phyloP scores from a whole-genome alignment of 495 filamentous ascomycete species.

The Endocarpon pusillum region DNA sequence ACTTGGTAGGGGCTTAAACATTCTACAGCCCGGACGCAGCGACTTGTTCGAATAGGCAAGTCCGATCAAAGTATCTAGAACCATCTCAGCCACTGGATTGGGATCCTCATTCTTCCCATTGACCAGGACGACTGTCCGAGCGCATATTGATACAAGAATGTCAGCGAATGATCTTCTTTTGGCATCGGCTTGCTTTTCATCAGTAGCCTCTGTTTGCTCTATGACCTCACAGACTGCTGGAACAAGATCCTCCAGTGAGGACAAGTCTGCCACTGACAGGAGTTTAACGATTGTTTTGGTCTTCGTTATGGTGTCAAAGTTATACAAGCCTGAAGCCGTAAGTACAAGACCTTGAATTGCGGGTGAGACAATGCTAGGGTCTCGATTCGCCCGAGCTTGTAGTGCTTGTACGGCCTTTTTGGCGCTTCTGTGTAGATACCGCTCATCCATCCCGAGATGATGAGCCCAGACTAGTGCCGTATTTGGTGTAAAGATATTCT shows the following conservation, averaged over 20 bases:
- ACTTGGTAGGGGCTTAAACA: too few relatives aligned
- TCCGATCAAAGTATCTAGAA: too few relatives aligned
- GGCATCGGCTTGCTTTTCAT: neutral
- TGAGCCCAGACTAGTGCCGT: slow-evolving; percentile 71
- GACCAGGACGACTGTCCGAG: too few relatives aligned
- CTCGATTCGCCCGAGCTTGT: slow-evolving; percentile 42
- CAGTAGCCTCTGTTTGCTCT: neutral
- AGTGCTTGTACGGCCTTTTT: slow-evolving; percentile 53
- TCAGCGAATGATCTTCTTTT: neutral
- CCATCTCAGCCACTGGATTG: too few relatives aligned
- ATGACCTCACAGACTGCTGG: slow-evolving; percentile 24
- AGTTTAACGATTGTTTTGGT: slow-evolving; percentile 75
- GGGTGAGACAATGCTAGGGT: slow-evolving; percentile 39
- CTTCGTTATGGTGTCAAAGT: slow-evolving; percentile 76
- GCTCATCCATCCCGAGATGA: slow-evolving; percentile 66
- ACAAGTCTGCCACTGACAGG: slow-evolving; percentile 40
- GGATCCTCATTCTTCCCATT: too few relatives aligned
- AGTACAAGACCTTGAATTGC: slow-evolving; percentile 52
- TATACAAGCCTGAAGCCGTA: slow-evolving; percentile 47
- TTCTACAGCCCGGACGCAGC: too few relatives aligned
- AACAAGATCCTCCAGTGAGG: slow-evolving; percentile 25
- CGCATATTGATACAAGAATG: neutral
- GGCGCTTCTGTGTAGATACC: slow-evolving; percentile 71
- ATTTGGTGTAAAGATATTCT: slow-evolving; percentile 59
- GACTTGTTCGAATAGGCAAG: too few relatives aligned